Percentiles rank a stretch among this genome's conserved stretches.
Evolutionary conservation across 2,329 filamentous ascomycete species (phyloP).

Genomic region (Albifimbria verrucaria): DNA sequence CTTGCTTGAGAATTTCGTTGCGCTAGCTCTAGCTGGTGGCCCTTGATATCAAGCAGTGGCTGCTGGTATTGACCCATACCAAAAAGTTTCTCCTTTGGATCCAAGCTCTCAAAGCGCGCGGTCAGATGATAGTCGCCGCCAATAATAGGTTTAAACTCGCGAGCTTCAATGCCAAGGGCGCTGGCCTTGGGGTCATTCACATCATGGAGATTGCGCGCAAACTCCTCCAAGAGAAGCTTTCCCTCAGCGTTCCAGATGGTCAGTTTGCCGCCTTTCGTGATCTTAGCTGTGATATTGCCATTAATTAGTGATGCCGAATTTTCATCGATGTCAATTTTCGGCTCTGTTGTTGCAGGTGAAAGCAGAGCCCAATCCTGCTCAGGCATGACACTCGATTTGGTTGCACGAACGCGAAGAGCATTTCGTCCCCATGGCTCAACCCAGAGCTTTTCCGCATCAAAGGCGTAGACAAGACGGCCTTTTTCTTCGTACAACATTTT

Average conservation of each 20-base stretch:
- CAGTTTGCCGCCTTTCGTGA: slow-evolving; percentile 26
- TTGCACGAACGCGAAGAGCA: slow-evolving; percentile 44
- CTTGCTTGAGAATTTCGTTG: slow-evolving; percentile 66
- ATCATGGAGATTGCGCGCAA: slow-evolving; percentile 24
- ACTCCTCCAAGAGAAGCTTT: slow-evolving; percentile 27
- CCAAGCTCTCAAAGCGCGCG: slow-evolving; percentile 53
- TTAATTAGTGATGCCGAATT: slow-evolving; percentile 20
- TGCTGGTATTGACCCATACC: slow-evolving; percentile 71
- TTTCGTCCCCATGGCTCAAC: slow-evolving; percentile 47
- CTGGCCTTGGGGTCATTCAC: slow-evolving; percentile 58
- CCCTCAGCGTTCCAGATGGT: slow-evolving; percentile 22
- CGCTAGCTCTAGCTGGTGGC: slow-evolving; percentile 59
- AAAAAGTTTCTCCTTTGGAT: slow-evolving; percentile 57
- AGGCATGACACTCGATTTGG: slow-evolving; percentile 33
- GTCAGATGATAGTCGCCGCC: slow-evolving; percentile 56
- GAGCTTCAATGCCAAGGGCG: slow-evolving; percentile 52
- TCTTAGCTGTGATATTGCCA: slow-evolving; percentile 25
- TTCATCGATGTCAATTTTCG: slow-evolving; percentile 16
- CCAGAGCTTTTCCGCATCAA: slow-evolving; percentile 44
- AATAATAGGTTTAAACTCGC: slow-evolving; percentile 52
- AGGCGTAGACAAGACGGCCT: slow-evolving; percentile 23
- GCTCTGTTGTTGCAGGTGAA: slow-evolving; percentile 3
- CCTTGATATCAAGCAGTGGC: slow-evolving; percentile 60
- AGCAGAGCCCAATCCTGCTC: slow-evolving; percentile 35
- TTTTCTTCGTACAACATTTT: slow-evolving; percentile 13